phyloP scores from a whole-genome alignment of 169 alveolate genomes.

The Plasmodium fragile region DNA sequence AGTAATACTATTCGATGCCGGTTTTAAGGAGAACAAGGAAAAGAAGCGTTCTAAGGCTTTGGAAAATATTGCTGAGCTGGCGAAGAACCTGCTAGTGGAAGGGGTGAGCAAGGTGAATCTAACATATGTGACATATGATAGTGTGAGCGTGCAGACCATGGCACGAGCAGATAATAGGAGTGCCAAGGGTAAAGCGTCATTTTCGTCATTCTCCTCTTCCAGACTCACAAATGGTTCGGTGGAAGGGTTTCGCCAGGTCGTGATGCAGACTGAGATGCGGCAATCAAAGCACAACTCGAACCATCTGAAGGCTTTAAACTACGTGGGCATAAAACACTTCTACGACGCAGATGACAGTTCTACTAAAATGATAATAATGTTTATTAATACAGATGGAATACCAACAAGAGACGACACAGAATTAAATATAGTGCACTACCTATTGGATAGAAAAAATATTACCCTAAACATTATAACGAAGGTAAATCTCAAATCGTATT shows the following conservation, averaged over 20 bases:
- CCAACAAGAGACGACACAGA: neutral
- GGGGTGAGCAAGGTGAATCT: neutral
- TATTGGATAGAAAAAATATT: constrained; percentile 55
- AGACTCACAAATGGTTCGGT: neutral
- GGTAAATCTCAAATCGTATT: constrained; percentile 2
- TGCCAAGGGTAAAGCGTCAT: neutral
- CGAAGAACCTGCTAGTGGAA: constrained; percentile 14
- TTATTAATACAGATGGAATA: constrained; percentile 46
- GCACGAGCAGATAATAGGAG: neutral
- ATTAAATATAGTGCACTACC: constrained; percentile 5
- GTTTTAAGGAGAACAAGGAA: neutral
- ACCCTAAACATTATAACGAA: constrained; percentile 34
- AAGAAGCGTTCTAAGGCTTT: neutral
- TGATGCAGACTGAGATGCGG: neutral
- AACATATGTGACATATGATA: constrained; percentile 32
- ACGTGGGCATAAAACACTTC: constrained; percentile 56
- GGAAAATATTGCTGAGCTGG: constrained; percentile 14
- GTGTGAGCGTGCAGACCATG: constrained; percentile 3
- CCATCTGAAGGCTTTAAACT: constrained; percentile 55
- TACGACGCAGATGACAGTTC: neutral
- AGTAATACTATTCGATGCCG: constrained; percentile 29
- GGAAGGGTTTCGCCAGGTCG: neutral
- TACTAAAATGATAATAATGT: constrained; percentile 43
- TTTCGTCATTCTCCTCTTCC: no score
- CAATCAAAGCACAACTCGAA: neutral